These are phyloP conservation scores for Alternaria hordeiaustralica DNA, from an alignment of 2,329 filamentous ascomycete species.

Conservation along the genomic window DNA sequence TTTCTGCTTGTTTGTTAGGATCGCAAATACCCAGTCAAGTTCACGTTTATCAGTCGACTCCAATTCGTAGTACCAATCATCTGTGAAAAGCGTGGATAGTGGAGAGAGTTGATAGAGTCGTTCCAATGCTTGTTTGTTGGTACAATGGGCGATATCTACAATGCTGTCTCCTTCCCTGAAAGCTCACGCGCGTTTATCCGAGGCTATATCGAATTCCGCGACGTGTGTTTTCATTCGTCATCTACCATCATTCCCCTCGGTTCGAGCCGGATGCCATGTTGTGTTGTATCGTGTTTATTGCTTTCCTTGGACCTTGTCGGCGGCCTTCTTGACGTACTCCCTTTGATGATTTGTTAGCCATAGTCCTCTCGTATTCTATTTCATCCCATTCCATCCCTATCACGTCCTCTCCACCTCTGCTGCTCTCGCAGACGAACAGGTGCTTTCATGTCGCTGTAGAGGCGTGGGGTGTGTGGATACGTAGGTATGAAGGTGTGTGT, in stretches of 20 bases:
- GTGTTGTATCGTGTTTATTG: slow-evolving; percentile 2
- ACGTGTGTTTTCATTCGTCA: background rate
- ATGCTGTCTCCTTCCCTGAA: background rate
- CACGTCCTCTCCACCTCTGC: no score
- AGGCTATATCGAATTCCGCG: background rate
- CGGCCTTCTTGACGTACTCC: slow-evolving; percentile 48
- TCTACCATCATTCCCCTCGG: background rate
- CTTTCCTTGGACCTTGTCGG: slow-evolving; percentile 37
- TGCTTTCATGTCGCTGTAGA: no score
- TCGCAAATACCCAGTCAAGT: slow-evolving; percentile 8
- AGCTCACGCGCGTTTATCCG: background rate
- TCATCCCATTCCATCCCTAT: no score
- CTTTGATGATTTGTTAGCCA: slow-evolving; percentile 27
- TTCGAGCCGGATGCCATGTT: background rate
- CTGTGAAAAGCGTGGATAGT: background rate
- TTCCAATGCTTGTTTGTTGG: slow-evolving; percentile 7
- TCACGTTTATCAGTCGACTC: background rate
- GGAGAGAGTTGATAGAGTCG: background rate
- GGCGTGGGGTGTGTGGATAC: background rate
- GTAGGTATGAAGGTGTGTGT: background rate
- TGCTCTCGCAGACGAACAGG: no score
- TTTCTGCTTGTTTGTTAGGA: background rate
- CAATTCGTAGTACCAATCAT: background rate
- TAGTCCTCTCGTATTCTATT: no score
- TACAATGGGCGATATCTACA: background rate